Base-by-base conservation (phyloP, 306 rosid species). In the Hippophae tibetana region DNA sequence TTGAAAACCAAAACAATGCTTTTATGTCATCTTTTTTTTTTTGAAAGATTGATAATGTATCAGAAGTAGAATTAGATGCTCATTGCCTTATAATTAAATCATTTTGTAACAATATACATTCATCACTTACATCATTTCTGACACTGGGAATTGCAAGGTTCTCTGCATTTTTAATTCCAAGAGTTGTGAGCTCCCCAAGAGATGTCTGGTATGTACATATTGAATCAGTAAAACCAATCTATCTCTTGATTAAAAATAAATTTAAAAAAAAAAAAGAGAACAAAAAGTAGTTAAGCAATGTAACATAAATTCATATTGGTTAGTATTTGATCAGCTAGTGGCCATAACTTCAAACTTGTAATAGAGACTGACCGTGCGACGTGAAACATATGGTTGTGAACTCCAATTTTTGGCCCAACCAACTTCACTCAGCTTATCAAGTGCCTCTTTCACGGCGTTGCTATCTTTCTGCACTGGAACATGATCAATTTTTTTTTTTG, bases 321-420 rank as follows among this genome's bases (percentile, higher is more conserved):
- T 72, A 81, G 70, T 60, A 60, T 60, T 67, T 74, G 74, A 56
- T 54, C 62, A 67, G 72, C 74, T 82, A 49, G 66, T 80, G 66
- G 67, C 69, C 62, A 72, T 65, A 82, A 68, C 72, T 74, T 63
- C 64, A 75, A 55, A 80, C 69, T 77, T 76, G 68, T 66, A 69
- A 78, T 58, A 73, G 76, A 82, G 73, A 90, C 92, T 90, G 84
- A 87, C 98, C 95, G 85, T 87, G 31, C 98, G 94, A 54, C 96
- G 84, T 6, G 98, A 90, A 59, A 85, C 86, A 67, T 85, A 79
- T 47, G 98, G 98, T 75, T 90, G 98, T 69, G 96, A 90, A 75
- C 89, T 79, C 98, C 98, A 90, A 78, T 84, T 87, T 84, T 81
- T 87, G 45, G 96, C 98, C 92, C 96, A 90, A 51, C 98, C 95